Evolutionary conservation across 106 monocot species (phyloP), one percentile per base, ranked within the genome.

Genomic region (Apostasia shenzhenica): DNA sequence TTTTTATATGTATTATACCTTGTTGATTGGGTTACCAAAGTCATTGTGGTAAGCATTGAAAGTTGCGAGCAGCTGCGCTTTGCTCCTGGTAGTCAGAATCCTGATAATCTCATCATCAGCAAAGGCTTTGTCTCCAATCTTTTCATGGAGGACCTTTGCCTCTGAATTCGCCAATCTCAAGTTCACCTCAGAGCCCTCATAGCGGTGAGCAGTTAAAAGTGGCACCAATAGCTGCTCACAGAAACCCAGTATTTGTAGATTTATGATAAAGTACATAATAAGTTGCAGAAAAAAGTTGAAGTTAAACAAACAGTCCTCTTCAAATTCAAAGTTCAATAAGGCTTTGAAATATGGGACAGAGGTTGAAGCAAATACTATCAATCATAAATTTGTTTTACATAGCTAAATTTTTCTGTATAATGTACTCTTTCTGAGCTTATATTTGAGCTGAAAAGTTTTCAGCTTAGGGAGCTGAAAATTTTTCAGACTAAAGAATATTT

Each of bases 21-120:
- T 89, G 72, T 77, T 83, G 49, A 92, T 77, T 69, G 89, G 62
- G 72, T 81, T 67, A 11, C 87, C 87, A 63, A 76, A 90, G 66
- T 81, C 80, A 75, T 94, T 74, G 12, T 84, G 82, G 77, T 87
- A 95, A 8, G 73, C 83, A 70, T 86, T 91, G 64, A 95, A 80
- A 60, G 88, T 95, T 54, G 95, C 86, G 26, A 64, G 8, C 55
- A 95, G 80, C 45, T 95, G 91, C 26, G 88, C 65, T 59, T 86
- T 95, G 86, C 95, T 91, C 75, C 95, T 77, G 43, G 91, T 95
- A 50, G 83, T 79, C 10, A 95, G 55, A 54, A 95, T 88, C 70
- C 95, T 79, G 67, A 88, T 82, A 53, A 95, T 6, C 41, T 95
- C 91, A 6, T 95, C 91, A 67, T 91, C 65, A 60, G 66, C 76